Conservation (phyloP, 2,329 filamentous ascomycete species). For the Macrophomina phaseolina region DNA sequence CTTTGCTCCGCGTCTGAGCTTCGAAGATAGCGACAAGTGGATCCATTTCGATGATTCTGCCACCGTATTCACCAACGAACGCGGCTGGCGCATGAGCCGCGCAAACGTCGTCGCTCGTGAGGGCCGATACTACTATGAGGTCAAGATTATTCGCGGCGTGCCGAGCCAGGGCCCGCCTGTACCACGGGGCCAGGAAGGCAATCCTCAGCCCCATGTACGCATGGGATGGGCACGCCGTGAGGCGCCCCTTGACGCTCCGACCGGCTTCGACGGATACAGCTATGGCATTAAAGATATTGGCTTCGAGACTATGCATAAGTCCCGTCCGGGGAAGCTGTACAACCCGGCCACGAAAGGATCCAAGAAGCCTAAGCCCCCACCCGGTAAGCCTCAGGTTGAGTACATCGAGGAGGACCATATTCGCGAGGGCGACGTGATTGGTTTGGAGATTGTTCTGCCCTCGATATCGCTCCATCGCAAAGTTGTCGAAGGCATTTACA, state of each 20-base stretch:
- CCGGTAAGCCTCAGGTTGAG: conserved; percentile 43
- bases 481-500: conserved; percentile 84
- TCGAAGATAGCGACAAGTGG: conserved; percentile 86
- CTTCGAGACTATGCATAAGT: conserved; percentile 92
- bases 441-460: conserved; percentile 88
- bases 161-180: conserved; percentile 52
- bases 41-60: conserved; percentile 80
- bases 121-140: conserved; percentile 93
- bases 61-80: conserved; percentile 82
- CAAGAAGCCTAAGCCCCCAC: conserved; percentile 45
- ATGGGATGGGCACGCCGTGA: conserved; percentile 86
- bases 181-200: conserved; percentile 38
- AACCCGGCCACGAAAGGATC: conserved; percentile 45
- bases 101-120: conserved; percentile 90
- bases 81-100: conserved; percentile 88
- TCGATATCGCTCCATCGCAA: conserved; percentile 86
- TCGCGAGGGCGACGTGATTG: conserved; percentile 89
- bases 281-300: conserved; percentile 90
- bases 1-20: conserved; percentile 83
- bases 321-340: conserved; percentile 86
- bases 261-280: conserved; percentile 89
- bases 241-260: conserved; percentile 80
- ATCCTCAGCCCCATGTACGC: conserved; percentile 69
- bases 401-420: conserved; percentile 72
- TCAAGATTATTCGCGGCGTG: conserved; percentile 82